Evolutionary conservation across 78 protist genomes (phyloP), one percentile per base, ranked within the genome.

Genomic region (Thecamonas trahens): DNA sequence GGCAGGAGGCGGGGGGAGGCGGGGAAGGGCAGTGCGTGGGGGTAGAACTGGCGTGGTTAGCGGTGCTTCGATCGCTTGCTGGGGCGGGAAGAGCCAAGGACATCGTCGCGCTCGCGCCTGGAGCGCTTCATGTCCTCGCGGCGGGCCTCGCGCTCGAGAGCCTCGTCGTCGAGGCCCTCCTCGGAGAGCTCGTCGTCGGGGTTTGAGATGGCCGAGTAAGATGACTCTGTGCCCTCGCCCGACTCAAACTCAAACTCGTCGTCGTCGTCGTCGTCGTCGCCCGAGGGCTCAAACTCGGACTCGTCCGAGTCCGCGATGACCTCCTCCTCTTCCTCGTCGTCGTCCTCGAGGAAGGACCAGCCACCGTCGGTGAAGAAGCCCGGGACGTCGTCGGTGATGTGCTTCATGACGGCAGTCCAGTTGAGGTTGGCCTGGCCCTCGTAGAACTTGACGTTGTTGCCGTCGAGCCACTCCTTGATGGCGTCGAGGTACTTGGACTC

Each of bases 381-480:
- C 61, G 42, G 63, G 37, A 78, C 62, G 53, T 85, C 84, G 32
- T n/a, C 40, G 35, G 26, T 17, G 50, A 90, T 77, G 8, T 20
- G 11, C 69, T 79, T 76, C 91, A 94, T 80, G 44, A 94, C 55
- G 11, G 32, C 35, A 8, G 62, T 54, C 97, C 97, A 94, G 55
- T 80, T 67, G 59, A 87, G 70, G 53, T 53, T 66, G 42, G 62
- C 59, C 28, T 76, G 60, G 20, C 87, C 85, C 61, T 76, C 79
- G 54, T 69, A 88, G 82, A 64, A 91, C 79, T 78, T 74, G 64
- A 94, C 84, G 49, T 93, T 70, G 70, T 38, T 28, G 9, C 50
- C 52, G 66, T 89, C 84, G 31, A 94, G 72, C 98, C 98, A 94
- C 35, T 65, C 77, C 64, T 84, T 70, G 50, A 94, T 70, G 42